Percentiles rank a stretch among this genome's conserved stretches.
Conservation (phyloP, 169 alveolate species). For the Cardiosporidium cionae region DNA sequence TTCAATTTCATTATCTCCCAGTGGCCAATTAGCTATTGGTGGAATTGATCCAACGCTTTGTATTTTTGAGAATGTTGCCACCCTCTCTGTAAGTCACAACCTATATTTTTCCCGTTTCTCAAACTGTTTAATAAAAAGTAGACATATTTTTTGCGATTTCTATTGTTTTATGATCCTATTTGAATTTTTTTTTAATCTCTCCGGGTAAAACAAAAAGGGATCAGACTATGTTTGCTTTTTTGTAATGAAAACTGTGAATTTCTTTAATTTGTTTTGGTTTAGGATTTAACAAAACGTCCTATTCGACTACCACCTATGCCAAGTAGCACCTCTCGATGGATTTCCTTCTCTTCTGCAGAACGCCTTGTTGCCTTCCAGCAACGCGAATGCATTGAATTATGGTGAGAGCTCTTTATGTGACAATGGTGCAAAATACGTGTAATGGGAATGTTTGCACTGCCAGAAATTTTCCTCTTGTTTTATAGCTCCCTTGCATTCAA, state of each 20-base stretch:
- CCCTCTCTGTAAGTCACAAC: neutral
- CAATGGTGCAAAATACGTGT: too few relatives aligned
- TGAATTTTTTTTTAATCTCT: too few relatives aligned
- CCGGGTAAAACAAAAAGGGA: too few relatives aligned
- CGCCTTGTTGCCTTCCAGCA: neutral
- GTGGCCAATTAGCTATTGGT: neutral
- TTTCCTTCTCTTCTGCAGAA: neutral
- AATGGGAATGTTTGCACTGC: too few relatives aligned
- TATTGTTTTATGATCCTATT: too few relatives aligned
- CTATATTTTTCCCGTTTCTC: neutral
- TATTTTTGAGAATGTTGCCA: neutral
- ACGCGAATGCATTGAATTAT: neutral
- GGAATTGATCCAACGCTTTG: neutral
- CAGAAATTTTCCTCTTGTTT: too few relatives aligned
- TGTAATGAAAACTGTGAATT: too few relatives aligned
- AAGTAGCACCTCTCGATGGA: neutral
- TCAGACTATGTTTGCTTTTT: too few relatives aligned
- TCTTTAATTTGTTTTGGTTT: too few relatives aligned
- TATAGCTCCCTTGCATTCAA: too few relatives aligned
- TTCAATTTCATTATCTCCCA: neutral
- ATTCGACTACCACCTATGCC: neutral
- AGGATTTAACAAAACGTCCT: neutral
- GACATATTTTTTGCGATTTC: too few relatives aligned
- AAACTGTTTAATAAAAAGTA: neutral
- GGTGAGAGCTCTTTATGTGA: too few relatives aligned